Evolutionary conservation across 2,329 filamentous ascomycete genomes (phyloP).

Genomic region (Trichophyton rubrum): DNA sequence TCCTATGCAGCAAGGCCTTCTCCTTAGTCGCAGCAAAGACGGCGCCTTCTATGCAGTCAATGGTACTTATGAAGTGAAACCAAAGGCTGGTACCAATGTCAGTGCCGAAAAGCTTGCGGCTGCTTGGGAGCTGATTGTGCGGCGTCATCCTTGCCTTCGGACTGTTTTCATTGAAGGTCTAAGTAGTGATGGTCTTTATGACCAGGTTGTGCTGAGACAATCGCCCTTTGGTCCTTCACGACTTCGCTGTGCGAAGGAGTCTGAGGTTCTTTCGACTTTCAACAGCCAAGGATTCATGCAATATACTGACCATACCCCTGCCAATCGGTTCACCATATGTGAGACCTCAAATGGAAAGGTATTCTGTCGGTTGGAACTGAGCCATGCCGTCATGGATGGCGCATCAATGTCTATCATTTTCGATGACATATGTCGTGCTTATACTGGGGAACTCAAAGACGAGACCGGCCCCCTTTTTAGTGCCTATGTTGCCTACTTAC

Average conservation of each 20-base stretch:
- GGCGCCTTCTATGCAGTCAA: conserved; percentile 28
- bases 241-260: conserved; percentile 22
- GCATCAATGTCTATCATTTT: conserved; percentile 39
- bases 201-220: conserved; percentile 24
- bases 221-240: conserved; percentile 19
- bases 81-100: conserved; percentile 13
- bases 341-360: conserved; percentile 27
- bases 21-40: conserved; percentile 24
- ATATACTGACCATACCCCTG: conserved; percentile 23
- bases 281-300: conserved; percentile 19
- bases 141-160: conserved; percentile 25
- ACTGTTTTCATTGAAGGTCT: conserved; percentile 28
- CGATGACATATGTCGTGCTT: conserved; percentile 35
- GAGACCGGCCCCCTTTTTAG: conserved; percentile 26
- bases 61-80: conserved; percentile 26
- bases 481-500: conserved; percentile 24
- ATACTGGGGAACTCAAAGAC: conserved; percentile 31
- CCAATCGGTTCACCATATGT: conserved; percentile 37
- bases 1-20: conserved; percentile 27
- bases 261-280: conserved; percentile 21
- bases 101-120: conserved; percentile 18
- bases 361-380: conserved; percentile 39
- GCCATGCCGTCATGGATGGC: conserved; percentile 42
- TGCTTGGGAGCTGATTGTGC: conserved; percentile 24
- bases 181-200: conserved; percentile 23